Percentiles rank a stretch among this genome's conserved stretches.
Conservation (phyloP, 345 rosid genomes). For the Camelina hispida region DNA sequence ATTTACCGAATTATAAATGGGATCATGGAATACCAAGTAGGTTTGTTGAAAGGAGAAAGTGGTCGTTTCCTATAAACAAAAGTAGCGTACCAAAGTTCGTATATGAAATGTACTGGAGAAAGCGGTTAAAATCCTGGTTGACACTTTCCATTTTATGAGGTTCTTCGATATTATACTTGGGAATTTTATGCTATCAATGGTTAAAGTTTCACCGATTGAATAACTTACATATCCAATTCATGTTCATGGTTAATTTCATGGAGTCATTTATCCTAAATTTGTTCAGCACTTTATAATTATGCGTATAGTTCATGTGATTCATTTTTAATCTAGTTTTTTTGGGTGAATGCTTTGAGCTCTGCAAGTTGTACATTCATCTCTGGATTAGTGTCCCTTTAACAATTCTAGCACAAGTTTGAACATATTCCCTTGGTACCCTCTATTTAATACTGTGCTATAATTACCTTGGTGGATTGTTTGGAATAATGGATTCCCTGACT, state of each 20-base stretch:
- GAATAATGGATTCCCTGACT: conserved; percentile 23
- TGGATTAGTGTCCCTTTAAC: conserved; percentile 7
- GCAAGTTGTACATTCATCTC: background rate
- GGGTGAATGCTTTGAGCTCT: conserved; percentile 9
- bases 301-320: background rate
- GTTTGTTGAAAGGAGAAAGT: background rate
- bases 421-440: background rate
- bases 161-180: background rate
- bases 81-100: background rate
- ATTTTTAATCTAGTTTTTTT: background rate
- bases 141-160: background rate
- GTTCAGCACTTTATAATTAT: background rate
- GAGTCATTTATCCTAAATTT: conserved; percentile 3
- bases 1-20: background rate
- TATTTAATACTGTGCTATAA: background rate
- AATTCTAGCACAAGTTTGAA: background rate
- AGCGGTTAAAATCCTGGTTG: background rate
- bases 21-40: background rate
- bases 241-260: conserved; percentile 3
- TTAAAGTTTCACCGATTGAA: background rate
- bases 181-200: background rate
- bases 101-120: conserved; percentile 10
- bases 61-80: no score
- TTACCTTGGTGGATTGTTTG: background rate
- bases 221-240: background rate